These are phyloP conservation scores for Cryphonectria parasitica DNA, from an alignment of 2,329 filamentous ascomycete species.

Conservation along the genomic window DNA sequence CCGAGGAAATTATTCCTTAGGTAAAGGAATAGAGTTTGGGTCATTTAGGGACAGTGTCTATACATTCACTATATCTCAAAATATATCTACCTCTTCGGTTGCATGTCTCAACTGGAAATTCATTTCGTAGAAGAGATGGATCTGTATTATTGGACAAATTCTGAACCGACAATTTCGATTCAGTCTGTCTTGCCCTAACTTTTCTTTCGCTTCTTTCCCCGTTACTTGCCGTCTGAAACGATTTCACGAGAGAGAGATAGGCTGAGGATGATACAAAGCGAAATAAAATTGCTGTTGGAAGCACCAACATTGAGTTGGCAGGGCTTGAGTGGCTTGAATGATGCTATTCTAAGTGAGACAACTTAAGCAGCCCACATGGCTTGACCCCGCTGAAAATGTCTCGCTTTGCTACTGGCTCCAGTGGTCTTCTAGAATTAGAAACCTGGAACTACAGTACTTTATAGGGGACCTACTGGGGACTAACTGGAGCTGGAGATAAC, in stretches of 20 bases:
- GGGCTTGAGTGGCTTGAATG: background rate
- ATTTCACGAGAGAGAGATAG: too few relatives aligned
- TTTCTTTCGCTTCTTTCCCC: too few relatives aligned
- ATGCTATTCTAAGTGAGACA: constrained; percentile 23
- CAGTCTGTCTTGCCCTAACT: too few relatives aligned
- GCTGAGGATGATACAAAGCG: too few relatives aligned
- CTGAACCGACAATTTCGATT: too few relatives aligned
- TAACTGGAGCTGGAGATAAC: background rate
- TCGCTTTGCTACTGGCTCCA: background rate
- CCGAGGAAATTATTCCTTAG: background rate
- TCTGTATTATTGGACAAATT: too few relatives aligned
- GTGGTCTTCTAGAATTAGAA: background rate
- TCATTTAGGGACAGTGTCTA: background rate
- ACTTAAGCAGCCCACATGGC: background rate
- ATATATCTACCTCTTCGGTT: background rate
- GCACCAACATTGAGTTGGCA: background rate
- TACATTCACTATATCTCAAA: background rate
- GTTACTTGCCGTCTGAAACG: too few relatives aligned
- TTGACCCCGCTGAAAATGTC: background rate
- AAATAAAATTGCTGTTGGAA: background rate
- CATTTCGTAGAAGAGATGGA: too few relatives aligned
- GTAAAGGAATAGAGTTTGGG: background rate
- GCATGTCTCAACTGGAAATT: background rate
- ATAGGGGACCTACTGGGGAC: too few relatives aligned
- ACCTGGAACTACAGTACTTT: background rate